Evolutionary conservation across 2,329 filamentous ascomycete genomes (phyloP), one percentile per base, ranked within the genome.

Genomic region (Neofusicoccum sp.): DNA sequence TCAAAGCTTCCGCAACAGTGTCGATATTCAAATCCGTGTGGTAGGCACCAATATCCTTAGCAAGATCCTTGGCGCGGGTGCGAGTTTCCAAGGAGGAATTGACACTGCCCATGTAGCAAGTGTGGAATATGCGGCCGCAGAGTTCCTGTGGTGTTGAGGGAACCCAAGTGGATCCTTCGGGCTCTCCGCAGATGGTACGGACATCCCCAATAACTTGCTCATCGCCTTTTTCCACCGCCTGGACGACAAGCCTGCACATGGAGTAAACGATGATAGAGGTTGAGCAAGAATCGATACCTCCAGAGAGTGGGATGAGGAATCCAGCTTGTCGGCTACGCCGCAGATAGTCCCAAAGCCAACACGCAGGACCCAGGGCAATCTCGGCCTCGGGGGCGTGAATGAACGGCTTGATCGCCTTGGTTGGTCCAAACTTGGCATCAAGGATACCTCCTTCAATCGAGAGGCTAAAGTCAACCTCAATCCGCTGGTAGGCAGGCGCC

Each of bases 21-120:
- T 93, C 90, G 61, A 93, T 91, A 67, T 91, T 85, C 45, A 91
- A 78, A 68, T 93, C 84, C 3, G 84, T 80, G 69, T 95, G 91
- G 68, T 91, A 87, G 14, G 84, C 80, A 3, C 89, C 90, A 57
- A 93, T 91, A 4, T 78, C 80, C 3, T 78, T 69, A 1, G 80
- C 75, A 2, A 93, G 79, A 0, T 82, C 79, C 68, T 83, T 83
- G 1, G 90, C 88, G 30, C 90, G 80, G 48, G 81, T 78, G 8
- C 89, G 67, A 0, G 89, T 92, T 64, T 91, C 88, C 43, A 78
- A 75, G 53, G 84, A 86, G 43, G 87, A 88, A 64, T 88, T 84
- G 65, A 80, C 76, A 75, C 78, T 92, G 9, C 89, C 89, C 85
- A 91, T 88, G 73, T 86, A 90, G 48, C 81, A 79, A 1, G 62